phyloP scores from a whole-genome alignment of 495 filamentous ascomycete genomes.

The Bacidia gigantensis region DNA sequence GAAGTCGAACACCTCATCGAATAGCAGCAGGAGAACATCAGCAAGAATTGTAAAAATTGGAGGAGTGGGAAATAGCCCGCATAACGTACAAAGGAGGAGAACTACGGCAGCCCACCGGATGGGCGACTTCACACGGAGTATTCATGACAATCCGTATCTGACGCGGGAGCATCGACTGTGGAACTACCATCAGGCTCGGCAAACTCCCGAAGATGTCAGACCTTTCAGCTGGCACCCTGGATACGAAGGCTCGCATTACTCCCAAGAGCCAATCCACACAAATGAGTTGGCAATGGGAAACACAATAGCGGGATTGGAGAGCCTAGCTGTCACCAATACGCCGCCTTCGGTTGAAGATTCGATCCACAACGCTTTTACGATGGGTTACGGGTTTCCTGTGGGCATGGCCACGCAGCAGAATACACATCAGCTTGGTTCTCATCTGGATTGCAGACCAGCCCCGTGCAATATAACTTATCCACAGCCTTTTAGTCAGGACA shows the following conservation, averaged over 20 bases:
- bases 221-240: conserved; percentile 61
- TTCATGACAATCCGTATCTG: conserved; percentile 5
- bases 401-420: neutral
- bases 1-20: conserved; percentile 13
- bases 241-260: conserved; percentile 2
- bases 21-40: conserved; percentile 22
- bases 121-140: conserved; percentile 16
- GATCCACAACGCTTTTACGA: conserved; percentile 12
- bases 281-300: conserved; percentile 12
- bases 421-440: neutral
- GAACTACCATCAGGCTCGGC: conserved; percentile 19
- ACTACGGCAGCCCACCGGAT: conserved; percentile 37
- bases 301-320: conserved; percentile 13
- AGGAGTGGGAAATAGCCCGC: conserved; percentile 59
- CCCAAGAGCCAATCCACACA: neutral
- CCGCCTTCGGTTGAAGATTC: conserved; percentile 10
- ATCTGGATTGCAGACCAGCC: neutral
- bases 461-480: neutral
- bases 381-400: conserved; percentile 8
- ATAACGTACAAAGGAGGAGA: conserved; percentile 39
- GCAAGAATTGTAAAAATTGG: conserved; percentile 52
- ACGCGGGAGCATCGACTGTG: conserved; percentile 6
- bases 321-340: conserved; percentile 9
- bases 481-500: no score
- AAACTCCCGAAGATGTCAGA: conserved; percentile 25